Base-by-base conservation (phyloP, 2,329 filamentous ascomycete species). In the Fusarium sp. region DNA sequence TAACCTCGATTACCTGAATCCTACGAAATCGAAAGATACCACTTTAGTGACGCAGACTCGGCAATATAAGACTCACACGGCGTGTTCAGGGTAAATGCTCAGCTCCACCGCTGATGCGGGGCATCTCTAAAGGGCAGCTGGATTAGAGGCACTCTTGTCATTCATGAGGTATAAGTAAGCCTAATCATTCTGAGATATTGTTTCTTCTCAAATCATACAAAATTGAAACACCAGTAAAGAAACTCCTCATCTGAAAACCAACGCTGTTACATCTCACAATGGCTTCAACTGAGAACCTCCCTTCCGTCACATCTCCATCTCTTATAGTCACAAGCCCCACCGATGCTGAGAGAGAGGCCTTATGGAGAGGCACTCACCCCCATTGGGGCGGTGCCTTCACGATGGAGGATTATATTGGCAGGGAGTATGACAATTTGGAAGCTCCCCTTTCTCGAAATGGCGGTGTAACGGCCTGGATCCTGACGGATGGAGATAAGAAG, bases 401-500 rank as follows among this genome's bases (percentile, higher is more conserved):
- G 7, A 74, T 84, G 8, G 73, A 85, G 2, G 81, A 83, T 37
- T 93, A 92, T 74, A 78, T 92, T 38, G 77, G 83, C 42, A 86
- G 91, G 43, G 90, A 91, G 75, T 76, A 77, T 18, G 85, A 85
- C 74, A 82, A 92, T 12, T 82, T 84, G 12, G 86, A 84, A 4
- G 83, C 88, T 1, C 85, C 89, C 9, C 81, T 92, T 20, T 84
- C 88, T 16, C 81, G 82, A 49, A 78, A 89, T 66, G 86, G 85
- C 38, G 89, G 89, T 38, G 81, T 91, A 64, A 84, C 84, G 15
- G 83, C 86, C 68, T 92, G 90, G 90, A 85, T 92, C 56, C 83
- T 92, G 29, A 89, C 89, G 6, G 82, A 87, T 57, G 70, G 50
- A 57, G 73, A 38, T 63, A 77, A 47, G 65, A 77, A 66, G 3